phyloP scores from a whole-genome alignment of 495 filamentous ascomycete species.

The Penicillium manginii region DNA sequence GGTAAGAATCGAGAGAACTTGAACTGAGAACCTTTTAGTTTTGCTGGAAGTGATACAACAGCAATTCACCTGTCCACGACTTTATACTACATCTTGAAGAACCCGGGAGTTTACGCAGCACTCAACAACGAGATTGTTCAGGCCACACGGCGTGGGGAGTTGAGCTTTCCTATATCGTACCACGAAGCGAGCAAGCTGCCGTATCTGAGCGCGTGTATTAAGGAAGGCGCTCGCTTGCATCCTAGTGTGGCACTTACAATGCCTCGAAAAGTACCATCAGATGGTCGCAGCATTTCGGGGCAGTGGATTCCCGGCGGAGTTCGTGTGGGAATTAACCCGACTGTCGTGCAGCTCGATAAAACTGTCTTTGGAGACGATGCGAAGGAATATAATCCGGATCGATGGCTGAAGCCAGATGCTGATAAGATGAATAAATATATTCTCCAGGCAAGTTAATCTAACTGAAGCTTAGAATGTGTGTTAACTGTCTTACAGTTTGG shows the following conservation, averaged over 20 bases:
- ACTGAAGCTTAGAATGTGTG: no score
- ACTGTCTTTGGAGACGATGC: no score
- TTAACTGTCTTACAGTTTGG: no score
- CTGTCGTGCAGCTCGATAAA: no score
- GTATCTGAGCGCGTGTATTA: no score
- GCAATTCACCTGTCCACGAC: slow-evolving; percentile 48
- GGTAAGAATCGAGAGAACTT: neutral
- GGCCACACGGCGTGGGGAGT: slow-evolving; percentile 7
- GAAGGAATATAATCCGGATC: no score
- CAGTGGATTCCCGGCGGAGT: slow-evolving; percentile 23
- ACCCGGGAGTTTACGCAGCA: slow-evolving; percentile 47
- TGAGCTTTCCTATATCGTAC: no score
- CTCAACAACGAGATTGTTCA: slow-evolving; percentile 57
- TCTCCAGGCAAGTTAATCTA: no score
- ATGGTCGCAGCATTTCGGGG: slow-evolving; percentile 19
- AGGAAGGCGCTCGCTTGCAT: slow-evolving; percentile 22
- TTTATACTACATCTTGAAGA: slow-evolving; percentile 42
- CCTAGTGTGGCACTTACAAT: slow-evolving; percentile 25
- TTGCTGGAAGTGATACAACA: slow-evolving; percentile 56
- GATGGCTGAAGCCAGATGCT: no score
- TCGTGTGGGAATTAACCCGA: neutral
- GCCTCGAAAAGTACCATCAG: slow-evolving; percentile 23
- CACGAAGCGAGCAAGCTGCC: no score
- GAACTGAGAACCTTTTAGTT: slow-evolving; percentile 15
- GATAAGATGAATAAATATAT: no score